phyloP scores from a whole-genome alignment of 2,329 filamentous ascomycete species.

The Alternaria metachromatica region DNA sequence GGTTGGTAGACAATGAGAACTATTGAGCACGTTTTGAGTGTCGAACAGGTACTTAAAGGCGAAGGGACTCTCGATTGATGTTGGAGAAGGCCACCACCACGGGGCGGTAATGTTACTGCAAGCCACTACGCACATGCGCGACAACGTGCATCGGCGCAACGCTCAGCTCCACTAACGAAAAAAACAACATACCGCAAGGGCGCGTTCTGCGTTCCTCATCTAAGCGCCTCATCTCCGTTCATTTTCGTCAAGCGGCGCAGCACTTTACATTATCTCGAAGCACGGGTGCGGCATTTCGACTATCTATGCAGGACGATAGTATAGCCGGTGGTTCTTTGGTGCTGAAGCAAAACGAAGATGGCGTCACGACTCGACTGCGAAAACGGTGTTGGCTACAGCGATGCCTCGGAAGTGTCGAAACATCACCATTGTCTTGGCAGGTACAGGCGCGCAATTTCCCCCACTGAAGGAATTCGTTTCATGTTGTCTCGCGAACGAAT shows the following conservation, averaged over 20 bases:
- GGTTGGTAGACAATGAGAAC: neutral
- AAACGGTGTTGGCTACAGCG: neutral
- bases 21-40: conserved; percentile 1
- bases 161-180: neutral
- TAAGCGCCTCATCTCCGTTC: neutral
- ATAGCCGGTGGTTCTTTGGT: conserved; percentile 3
- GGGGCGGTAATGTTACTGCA: neutral
- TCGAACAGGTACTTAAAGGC: neutral
- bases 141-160: neutral
- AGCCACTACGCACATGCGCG: neutral
- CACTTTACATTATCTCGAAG: neutral
- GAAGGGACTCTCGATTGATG: neutral
- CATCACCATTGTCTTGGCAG: conserved; percentile 13
- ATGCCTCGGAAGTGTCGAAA: conserved; percentile 16
- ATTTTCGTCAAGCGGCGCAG: neutral
- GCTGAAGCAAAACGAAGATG: neutral
- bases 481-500: conserved; percentile 7
- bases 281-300: neutral
- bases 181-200: neutral
- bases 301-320: neutral
- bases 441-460: conserved; percentile 23
- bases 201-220: neutral
- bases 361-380: neutral
- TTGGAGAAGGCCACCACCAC: neutral
- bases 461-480: conserved; percentile 25